phyloP scores from a whole-genome alignment of 176 grass and related monocot species.

The Puya raimondii region DNA sequence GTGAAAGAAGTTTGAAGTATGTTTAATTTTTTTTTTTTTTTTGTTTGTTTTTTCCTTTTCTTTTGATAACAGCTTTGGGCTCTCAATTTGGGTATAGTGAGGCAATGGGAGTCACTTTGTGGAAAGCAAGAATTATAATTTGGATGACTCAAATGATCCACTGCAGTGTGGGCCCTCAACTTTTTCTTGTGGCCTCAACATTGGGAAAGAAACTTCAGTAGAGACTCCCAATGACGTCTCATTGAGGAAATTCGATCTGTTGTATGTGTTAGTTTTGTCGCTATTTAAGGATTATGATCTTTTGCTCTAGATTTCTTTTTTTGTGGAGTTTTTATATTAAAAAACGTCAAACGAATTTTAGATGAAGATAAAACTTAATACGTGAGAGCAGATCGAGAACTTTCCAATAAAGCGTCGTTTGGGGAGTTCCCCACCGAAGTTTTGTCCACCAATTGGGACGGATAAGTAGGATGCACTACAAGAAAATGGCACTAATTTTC shows the following conservation, averaged over 20 bases:
- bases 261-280: no score
- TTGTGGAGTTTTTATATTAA: no score
- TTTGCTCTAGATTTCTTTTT: no score
- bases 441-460: neutral
- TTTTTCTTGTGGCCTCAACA: neutral
- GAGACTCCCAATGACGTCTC: no score
- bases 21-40: slow-evolving; percentile 2
- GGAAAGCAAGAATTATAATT: neutral
- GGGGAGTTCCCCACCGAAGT: no score
- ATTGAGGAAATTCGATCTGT: no score
- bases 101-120: slow-evolving; percentile 9
- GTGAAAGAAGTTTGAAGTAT: neutral
- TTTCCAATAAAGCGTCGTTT: no score
- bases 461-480: neutral
- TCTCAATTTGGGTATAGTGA: slow-evolving; percentile 3
- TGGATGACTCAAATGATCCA: slow-evolving; percentile 9
- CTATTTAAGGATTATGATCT: no score
- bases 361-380: no score
- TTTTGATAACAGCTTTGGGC: neutral
- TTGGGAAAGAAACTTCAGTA: no score
- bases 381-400: no score
- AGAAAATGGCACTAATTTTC: neutral
- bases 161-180: neutral
- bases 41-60: neutral
- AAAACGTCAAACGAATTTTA: no score